phyloP scores from a whole-genome alignment of 2,329 filamentous ascomycete species.

The Calonectria fujianensis region DNA sequence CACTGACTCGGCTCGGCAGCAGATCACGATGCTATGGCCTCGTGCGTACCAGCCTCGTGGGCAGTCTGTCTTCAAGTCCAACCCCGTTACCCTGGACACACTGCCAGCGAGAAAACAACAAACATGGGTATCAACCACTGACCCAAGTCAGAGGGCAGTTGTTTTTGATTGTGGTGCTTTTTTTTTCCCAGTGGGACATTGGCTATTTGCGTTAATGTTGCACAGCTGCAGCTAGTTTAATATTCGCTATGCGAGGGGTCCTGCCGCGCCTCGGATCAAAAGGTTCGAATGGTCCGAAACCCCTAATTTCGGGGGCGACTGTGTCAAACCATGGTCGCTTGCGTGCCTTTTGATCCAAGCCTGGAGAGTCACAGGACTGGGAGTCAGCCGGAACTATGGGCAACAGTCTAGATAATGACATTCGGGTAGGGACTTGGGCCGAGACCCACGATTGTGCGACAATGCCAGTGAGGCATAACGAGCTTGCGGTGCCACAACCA shows the following conservation, averaged over 20 bases:
- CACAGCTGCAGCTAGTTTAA: constrained; percentile 20
- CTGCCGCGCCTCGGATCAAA: background rate
- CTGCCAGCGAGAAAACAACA: constrained; percentile 6
- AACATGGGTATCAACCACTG: background rate
- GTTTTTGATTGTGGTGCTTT: background rate
- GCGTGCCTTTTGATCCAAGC: background rate
- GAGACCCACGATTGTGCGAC: constrained; percentile 4
- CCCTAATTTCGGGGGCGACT: background rate
- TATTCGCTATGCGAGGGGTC: background rate
- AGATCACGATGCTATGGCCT: constrained; percentile 16
- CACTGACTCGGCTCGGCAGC: constrained; percentile 13
- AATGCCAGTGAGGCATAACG: background rate
- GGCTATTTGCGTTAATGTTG: constrained; percentile 17
- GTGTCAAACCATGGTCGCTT: constrained; percentile 17
- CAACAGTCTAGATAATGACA: background rate
- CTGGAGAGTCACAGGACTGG: background rate
- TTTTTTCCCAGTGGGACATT: background rate
- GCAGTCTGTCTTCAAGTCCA: background rate
- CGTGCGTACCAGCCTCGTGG: constrained; percentile 3
- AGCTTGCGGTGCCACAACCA: constrained; percentile 17
- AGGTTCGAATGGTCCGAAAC: constrained; percentile 1
- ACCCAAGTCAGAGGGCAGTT: background rate
- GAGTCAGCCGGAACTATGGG: constrained; percentile 13
- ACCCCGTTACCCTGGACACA: constrained; percentile 20
- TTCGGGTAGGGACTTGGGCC: background rate